These are phyloP conservation scores for Pythium graminicola DNA, from an alignment of 352 stramenopile species.

Conservation along the genomic window DNA sequence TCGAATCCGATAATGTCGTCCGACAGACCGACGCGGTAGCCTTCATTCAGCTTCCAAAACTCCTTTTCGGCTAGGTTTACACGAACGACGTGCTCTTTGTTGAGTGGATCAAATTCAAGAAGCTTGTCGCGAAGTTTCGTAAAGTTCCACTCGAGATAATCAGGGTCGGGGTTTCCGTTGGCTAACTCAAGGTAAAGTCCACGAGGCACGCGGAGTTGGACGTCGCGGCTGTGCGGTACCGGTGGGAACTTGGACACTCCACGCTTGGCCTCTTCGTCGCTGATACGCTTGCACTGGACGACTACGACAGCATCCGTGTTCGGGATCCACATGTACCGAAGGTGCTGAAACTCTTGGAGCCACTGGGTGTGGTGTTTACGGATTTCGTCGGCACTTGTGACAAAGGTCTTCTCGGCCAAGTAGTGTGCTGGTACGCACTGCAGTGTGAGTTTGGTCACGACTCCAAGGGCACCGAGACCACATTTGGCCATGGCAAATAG, in stretches of 20 bases:
- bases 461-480: slow-evolving; percentile 92
- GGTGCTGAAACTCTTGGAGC: slow-evolving; percentile 75
- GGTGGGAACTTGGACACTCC: slow-evolving; percentile 40
- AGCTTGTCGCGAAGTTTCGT: slow-evolving; percentile 82
- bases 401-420: slow-evolving; percentile 91
- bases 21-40: slow-evolving; percentile 86
- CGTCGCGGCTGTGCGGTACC: slow-evolving; percentile 40
- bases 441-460: slow-evolving; percentile 96
- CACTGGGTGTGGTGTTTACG: slow-evolving; percentile 66
- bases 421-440: slow-evolving; percentile 92
- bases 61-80: slow-evolving; percentile 94
- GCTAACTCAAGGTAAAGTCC: slow-evolving; percentile 76
- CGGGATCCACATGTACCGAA: slow-evolving; percentile 99
- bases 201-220: slow-evolving; percentile 66
- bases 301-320: slow-evolving; percentile 95
- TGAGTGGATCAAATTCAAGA: slow-evolving; percentile 78
- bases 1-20: slow-evolving; percentile 98
- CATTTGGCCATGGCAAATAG: slow-evolving; percentile 93
- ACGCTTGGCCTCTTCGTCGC: slow-evolving; percentile 30
- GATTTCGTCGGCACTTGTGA: slow-evolving; percentile 87
- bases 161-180: slow-evolving; percentile 42
- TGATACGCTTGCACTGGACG: slow-evolving; percentile 81
- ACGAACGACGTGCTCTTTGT: slow-evolving; percentile 89
- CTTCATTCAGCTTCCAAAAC: slow-evolving; percentile 94
- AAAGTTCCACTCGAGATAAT: slow-evolving; percentile 76